phyloP scores from a whole-genome alignment of 306 rosid genomes.

The Trichosanthes truncata region DNA sequence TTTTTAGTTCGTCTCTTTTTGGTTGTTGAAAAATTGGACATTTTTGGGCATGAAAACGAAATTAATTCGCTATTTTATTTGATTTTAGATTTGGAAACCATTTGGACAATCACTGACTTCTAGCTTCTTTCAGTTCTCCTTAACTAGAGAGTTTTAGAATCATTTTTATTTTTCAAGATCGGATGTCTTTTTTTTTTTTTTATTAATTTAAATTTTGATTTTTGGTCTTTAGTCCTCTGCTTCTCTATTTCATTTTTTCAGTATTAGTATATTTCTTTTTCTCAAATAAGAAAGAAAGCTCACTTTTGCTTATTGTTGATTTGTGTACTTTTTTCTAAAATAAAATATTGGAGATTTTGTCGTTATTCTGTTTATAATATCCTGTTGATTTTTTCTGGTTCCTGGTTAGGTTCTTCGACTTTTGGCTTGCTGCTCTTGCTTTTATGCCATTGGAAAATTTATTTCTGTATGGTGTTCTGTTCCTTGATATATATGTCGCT shows the following conservation, averaged over 20 bases:
- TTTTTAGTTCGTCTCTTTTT: background rate
- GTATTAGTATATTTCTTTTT: background rate
- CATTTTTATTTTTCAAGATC: background rate
- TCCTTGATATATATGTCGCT: conserved; percentile 11
- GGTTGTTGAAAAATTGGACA: background rate
- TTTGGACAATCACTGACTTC: background rate
- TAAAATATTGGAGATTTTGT: background rate
- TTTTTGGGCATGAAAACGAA: background rate
- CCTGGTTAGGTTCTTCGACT: background rate
- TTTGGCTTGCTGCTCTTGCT: background rate
- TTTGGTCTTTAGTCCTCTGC: background rate
- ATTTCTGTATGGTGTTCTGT: background rate
- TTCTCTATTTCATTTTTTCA: background rate
- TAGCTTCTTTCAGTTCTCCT: background rate
- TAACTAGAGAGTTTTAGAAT: background rate
- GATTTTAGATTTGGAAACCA: background rate
- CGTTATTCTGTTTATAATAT: background rate
- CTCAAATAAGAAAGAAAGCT: background rate
- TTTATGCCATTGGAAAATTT: background rate
- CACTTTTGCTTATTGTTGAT: background rate
- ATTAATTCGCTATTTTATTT: background rate
- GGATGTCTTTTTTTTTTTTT: background rate
- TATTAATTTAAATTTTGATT: too few relatives aligned
- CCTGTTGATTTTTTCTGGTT: background rate
- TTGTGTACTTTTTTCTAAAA: background rate